Percentiles rank a stretch among this genome's conserved stretches.
These are phyloP conservation scores for Euptelea pleiosperma DNA, from an alignment of 164 flowering plant genomes.

Conservation along the genomic window DNA sequence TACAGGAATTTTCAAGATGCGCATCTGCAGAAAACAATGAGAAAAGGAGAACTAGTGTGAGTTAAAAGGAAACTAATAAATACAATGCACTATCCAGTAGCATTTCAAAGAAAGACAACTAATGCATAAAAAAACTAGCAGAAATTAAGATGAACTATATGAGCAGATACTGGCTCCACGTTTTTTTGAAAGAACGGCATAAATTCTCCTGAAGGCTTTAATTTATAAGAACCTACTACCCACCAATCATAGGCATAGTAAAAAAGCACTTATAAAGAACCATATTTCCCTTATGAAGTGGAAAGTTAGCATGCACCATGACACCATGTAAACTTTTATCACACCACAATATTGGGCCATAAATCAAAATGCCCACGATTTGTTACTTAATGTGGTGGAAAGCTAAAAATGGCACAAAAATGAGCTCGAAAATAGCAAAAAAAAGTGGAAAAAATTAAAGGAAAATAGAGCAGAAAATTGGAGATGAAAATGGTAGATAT, in stretches of 20 bases:
- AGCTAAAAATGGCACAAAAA: too few relatives aligned
- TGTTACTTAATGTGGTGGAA: too few relatives aligned
- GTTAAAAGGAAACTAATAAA: not conserved
- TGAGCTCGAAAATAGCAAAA: too few relatives aligned
- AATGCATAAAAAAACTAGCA: too few relatives aligned
- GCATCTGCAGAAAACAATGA: conserved; percentile 49
- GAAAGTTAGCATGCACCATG: not conserved
- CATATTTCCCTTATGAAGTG: not conserved
- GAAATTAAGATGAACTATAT: too few relatives aligned
- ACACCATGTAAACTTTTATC: not conserved
- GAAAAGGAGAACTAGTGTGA: conserved; percentile 3
- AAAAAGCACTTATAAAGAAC: not conserved
- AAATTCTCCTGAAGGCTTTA: too few relatives aligned
- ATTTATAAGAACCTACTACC: not conserved
- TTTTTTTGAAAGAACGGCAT: too few relatives aligned
- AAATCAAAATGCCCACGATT: not conserved
- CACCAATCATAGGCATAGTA: not conserved
- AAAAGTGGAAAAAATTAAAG: too few relatives aligned
- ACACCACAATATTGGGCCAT: not conserved
- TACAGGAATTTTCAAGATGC: conserved; percentile 60
- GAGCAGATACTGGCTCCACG: too few relatives aligned
- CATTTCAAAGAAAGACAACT: not conserved
- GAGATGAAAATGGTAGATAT: too few relatives aligned
- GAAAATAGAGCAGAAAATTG: too few relatives aligned
- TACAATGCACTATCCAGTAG: not conserved